Percentiles rank a stretch among this genome's conserved stretches.
phyloP scores from a whole-genome alignment of 1,284 basidiomycete species.

The Phylloporus sp. region DNA sequence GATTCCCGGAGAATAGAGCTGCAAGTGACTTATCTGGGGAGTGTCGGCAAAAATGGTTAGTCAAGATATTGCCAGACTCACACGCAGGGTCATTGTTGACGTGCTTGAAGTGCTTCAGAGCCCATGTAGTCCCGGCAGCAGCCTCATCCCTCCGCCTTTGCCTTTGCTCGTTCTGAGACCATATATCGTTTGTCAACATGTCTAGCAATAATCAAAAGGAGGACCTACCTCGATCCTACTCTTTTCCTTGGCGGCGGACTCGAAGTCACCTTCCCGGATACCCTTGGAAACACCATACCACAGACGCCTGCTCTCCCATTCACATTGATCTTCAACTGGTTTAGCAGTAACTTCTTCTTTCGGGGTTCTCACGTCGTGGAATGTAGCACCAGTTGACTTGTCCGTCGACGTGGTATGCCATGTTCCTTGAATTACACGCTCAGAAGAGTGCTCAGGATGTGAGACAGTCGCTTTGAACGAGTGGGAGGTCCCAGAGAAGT shows the following conservation, averaged over 20 bases:
- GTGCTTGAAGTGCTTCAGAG: conserved; percentile 75
- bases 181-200: too few relatives aligned
- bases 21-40: conserved; percentile 64
- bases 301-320: conserved; percentile 87
- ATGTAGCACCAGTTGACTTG: conserved; percentile 43
- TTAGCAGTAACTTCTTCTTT: conserved; percentile 79
- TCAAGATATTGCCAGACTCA: conserved; percentile 41
- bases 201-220: not conserved
- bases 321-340: conserved; percentile 64
- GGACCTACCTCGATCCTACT: conserved; percentile 81
- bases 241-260: conserved; percentile 91
- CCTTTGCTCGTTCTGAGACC: conserved; percentile 83
- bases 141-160: conserved; percentile 87
- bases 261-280: conserved; percentile 91
- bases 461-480: conserved; percentile 85
- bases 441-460: conserved; percentile 37
- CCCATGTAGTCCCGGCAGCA: conserved; percentile 75
- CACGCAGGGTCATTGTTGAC: conserved; percentile 73
- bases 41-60: conserved; percentile 7
- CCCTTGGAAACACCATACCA: conserved; percentile 92
- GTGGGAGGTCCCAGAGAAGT: conserved; percentile 94
- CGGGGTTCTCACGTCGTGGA: conserved; percentile 66
- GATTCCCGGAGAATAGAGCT: conserved; percentile 49
- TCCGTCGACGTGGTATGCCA: conserved; percentile 83
- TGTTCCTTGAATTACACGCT: conserved; percentile 79